Evolutionary conservation across 1,284 basidiomycete genomes (phyloP).

Genomic region (Fistulinella staudtii): DNA sequence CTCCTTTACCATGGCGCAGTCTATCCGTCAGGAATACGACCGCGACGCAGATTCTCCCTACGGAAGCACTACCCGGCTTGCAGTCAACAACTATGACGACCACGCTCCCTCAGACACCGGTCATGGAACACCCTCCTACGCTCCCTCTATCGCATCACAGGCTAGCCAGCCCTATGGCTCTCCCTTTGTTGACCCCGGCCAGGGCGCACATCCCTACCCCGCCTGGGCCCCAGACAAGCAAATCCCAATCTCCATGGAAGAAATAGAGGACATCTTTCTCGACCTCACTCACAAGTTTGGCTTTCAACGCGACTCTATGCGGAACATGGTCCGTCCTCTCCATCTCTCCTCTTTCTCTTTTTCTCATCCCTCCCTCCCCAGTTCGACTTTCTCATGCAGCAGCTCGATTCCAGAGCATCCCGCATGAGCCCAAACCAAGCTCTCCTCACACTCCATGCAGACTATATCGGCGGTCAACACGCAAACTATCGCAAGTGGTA

Average conservation of each 20-base stretch:
- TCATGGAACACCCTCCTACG: conserved; percentile 42
- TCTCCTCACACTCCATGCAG: conserved; percentile 92
- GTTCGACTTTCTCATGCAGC: conserved; percentile 99
- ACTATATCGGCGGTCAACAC: conserved; percentile 97
- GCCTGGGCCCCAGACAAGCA: conserved; percentile 93
- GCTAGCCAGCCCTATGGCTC: conserved; percentile 53
- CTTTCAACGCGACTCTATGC: conserved; percentile 92
- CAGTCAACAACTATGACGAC: conserved; percentile 28
- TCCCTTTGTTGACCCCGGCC: conserved; percentile 57
- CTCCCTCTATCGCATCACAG: conserved; percentile 55
- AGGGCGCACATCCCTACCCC: conserved; percentile 77
- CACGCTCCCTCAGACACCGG: conserved; percentile 43
- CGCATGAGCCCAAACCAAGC: conserved; percentile 99
- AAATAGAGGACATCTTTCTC: conserved; percentile 98
- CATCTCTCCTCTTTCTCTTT: neutral
- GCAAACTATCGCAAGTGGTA: conserved; percentile 99
- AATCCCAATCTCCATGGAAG: conserved; percentile 96
- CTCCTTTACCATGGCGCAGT: conserved; percentile 34
- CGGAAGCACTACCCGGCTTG: conserved; percentile 32
- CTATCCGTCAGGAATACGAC: conserved; percentile 35
- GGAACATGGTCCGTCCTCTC: conserved; percentile 68
- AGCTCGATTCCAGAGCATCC: conserved; percentile 94
- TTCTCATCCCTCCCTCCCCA: conserved; percentile 27
- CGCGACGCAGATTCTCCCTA: conserved; percentile 30
- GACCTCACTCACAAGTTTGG: conserved; percentile 99